Evolutionary conservation across 768 basidiomycete genomes (phyloP).

Genomic region (Pleurotus ostreatus): DNA sequence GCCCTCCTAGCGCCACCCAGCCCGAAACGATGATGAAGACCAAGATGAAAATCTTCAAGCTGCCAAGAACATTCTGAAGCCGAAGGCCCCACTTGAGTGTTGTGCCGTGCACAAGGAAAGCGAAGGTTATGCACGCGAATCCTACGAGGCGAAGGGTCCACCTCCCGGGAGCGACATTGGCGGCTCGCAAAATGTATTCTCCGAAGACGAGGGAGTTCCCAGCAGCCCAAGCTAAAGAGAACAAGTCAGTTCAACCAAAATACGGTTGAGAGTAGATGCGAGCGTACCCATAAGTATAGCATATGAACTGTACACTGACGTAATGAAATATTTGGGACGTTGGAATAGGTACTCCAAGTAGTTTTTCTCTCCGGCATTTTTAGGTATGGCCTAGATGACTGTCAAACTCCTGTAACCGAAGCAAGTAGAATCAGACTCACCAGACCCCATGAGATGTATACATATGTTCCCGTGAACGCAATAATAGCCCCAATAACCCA

Average conservation of each 20-base stretch:
- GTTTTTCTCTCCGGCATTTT: conserved; percentile 69
- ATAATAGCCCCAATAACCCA: conserved; percentile 40
- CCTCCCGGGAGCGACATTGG: conserved; percentile 24
- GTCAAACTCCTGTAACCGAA: neutral
- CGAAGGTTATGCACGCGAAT: conserved; percentile 33
- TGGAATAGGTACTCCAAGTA: conserved; percentile 63
- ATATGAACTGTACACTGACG: conserved; percentile 53
- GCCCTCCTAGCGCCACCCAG: conserved; percentile 36
- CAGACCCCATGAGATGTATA: conserved; percentile 37
- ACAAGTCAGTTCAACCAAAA: neutral
- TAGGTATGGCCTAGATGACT: conserved; percentile 43
- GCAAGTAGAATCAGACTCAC: conserved; percentile 18
- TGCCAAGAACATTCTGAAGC: conserved; percentile 60
- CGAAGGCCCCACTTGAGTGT: conserved; percentile 51
- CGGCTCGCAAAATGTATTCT: conserved; percentile 42
- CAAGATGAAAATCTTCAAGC: conserved; percentile 50
- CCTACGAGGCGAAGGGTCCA: conserved; percentile 30
- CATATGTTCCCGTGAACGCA: conserved; percentile 34
- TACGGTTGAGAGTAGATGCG: neutral
- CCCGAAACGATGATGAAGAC: conserved; percentile 46
- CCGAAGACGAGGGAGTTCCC: conserved; percentile 54
- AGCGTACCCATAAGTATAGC: conserved; percentile 40
- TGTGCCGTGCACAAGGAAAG: conserved; percentile 35
- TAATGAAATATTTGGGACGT: conserved; percentile 50
- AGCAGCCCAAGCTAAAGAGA: conserved; percentile 29